Conservation (phyloP, 1,139 yeast species). For the Candida neerlandica region DNA sequence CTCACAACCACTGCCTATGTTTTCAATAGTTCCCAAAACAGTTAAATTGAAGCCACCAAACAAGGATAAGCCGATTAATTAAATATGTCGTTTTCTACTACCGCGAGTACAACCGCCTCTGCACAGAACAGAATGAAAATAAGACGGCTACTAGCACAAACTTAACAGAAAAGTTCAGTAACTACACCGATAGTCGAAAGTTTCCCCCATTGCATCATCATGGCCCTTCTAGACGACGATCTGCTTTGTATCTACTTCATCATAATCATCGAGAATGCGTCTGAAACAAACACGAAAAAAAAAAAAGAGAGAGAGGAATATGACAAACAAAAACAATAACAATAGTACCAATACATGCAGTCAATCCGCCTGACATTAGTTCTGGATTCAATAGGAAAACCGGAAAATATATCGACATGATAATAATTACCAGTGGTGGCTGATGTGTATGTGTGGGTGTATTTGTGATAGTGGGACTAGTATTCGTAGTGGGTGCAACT, state of each 20-base stretch:
- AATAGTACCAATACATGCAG: neutral
- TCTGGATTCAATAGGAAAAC: neutral
- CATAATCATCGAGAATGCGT: neutral
- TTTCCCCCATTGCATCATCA: neutral
- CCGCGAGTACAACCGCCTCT: no score
- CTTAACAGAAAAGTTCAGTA: no score
- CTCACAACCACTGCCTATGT: neutral
- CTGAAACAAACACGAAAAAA: slow-evolving; percentile 1
- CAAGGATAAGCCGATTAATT: neutral
- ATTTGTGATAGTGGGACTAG: no score
- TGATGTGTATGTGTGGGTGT: no score
- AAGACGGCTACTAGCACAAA: no score
- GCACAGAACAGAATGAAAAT: no score
- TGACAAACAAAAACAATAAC: neutral
- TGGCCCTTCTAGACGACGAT: neutral
- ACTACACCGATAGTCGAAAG: neutral
- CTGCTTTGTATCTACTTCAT: neutral
- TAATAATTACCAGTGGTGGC: neutral
- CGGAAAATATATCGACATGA: neutral
- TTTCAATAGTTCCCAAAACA: neutral
- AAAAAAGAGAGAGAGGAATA: neutral
- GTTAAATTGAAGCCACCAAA: neutral
- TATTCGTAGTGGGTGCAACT: no score
- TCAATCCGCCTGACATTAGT: neutral
- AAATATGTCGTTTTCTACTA: neutral